A percentile compares a stretch with the other conserved stretches of the same genome.
phyloP scores from a whole-genome alignment of 768 basidiomycete species.

The Lactarius evosmus region DNA sequence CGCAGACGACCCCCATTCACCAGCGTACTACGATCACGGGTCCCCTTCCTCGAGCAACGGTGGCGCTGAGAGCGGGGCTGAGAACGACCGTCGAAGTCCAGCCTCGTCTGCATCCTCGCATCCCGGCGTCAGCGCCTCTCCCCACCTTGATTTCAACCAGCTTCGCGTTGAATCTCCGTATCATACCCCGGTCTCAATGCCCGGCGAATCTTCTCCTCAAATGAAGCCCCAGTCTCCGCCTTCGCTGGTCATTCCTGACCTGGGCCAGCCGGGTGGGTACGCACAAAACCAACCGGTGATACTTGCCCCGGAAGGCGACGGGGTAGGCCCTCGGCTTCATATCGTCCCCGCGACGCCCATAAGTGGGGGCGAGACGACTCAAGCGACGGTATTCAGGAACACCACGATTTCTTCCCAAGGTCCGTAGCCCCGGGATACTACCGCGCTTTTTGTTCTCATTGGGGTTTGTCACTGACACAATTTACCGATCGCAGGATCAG shows the following conservation, averaged over 20 bases:
- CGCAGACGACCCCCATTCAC: conserved; percentile 36
- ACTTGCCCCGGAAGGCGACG: conserved; percentile 56
- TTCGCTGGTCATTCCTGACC: conserved; percentile 56
- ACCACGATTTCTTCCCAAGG: conserved; percentile 53
- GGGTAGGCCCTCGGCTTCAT: conserved; percentile 61
- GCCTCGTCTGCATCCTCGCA: conserved; percentile 70
- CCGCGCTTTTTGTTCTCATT: conserved; percentile 11
- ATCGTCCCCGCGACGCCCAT: conserved; percentile 84
- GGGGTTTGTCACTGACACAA: conserved; percentile 12
- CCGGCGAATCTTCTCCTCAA: conserved; percentile 41
- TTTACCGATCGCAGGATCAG: conserved; percentile 26
- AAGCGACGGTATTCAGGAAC: conserved; percentile 50
- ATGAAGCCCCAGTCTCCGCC: conserved; percentile 64
- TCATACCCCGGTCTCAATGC: conserved; percentile 48
- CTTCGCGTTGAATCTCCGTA: conserved; percentile 63
- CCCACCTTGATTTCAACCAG: conserved; percentile 54
- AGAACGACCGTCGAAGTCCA: conserved; percentile 49
- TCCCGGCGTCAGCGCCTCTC: conserved; percentile 46
- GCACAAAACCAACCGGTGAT: conserved; percentile 47
- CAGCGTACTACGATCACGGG: conserved; percentile 54
- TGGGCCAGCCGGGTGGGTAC: conserved; percentile 37
- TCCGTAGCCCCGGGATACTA: conserved; percentile 34
- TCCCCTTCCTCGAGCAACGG: conserved; percentile 59
- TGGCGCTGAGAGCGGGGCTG: conserved; percentile 43
- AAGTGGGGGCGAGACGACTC: conserved; percentile 49